A percentile compares a stretch with the other conserved stretches of the same genome.
These are phyloP conservation scores for Mycena citricolor DNA, from an alignment of 1,284 basidiomycete genomes.

Conservation along the genomic window DNA sequence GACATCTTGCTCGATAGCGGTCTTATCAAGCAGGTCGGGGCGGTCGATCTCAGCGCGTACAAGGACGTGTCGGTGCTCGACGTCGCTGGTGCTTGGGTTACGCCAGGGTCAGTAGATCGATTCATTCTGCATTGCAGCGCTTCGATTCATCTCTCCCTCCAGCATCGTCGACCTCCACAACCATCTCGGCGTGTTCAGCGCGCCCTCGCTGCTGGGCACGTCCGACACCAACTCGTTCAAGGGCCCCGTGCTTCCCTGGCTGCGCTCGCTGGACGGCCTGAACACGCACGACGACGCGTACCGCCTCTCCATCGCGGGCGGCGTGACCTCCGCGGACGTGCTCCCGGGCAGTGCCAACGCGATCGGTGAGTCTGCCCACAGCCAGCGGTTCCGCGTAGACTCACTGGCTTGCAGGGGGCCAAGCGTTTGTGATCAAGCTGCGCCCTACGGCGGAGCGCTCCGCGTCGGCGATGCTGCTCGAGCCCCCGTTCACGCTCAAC, in stretches of 20 bases:
- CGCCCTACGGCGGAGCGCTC: slow-evolving; percentile 55
- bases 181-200: slow-evolving; percentile 67
- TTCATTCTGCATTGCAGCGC: not conserved
- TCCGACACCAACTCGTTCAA: slow-evolving; percentile 50
- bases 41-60: slow-evolving; percentile 31
- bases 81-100: slow-evolving; percentile 60
- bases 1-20: slow-evolving; percentile 60
- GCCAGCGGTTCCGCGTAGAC: not conserved
- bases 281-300: slow-evolving; percentile 54
- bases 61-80: slow-evolving; percentile 36
- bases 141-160: slow-evolving; percentile 12
- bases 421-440: slow-evolving; percentile 68
- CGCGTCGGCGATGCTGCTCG: slow-evolving; percentile 55
- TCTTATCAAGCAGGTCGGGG: slow-evolving; percentile 53
- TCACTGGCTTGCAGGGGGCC: slow-evolving; percentile 43
- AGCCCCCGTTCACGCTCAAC: slow-evolving; percentile 53
- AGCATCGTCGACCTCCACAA: slow-evolving; percentile 77
- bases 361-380: slow-evolving; percentile 42
- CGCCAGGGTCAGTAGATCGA: slow-evolving; percentile 49
- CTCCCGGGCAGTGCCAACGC: slow-evolving; percentile 56
- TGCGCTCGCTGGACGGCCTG: slow-evolving; percentile 46
- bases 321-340: slow-evolving; percentile 45
- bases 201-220: slow-evolving; percentile 53
- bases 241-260: slow-evolving; percentile 50
- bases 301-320: slow-evolving; percentile 44